Base-by-base conservation (phyloP, 352 stramenopile species). In the Thalassiosira exigua region DNA sequence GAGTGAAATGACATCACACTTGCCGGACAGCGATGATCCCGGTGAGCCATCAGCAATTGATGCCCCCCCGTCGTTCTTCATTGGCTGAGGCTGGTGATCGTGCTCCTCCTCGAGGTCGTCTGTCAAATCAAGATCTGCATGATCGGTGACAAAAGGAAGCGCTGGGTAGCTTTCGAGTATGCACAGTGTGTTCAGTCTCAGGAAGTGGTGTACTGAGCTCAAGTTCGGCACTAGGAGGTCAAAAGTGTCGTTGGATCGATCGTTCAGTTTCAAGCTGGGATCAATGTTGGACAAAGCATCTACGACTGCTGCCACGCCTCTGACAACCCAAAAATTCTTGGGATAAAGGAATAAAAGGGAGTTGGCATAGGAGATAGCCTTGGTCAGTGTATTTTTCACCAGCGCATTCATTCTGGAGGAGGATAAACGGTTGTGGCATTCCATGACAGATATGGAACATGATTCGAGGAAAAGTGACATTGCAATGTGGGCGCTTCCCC, bases 21-120 rank as follows among this genome's bases (percentile, higher is more conserved):
- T 14, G 24, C 87, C 87, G 27, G 56, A 66, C 22, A 85, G 51
- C 17, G 64, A 71, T 0, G 53, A 67, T 33, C 11, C 19, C 50
- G 21, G n/a, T 30, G 64, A 62, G 30, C 27, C 69, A 39, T 61
- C 42, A 12, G 21, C 30, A 56, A 19, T 59, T 62, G 30, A 30
- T 12, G 27, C 39, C 12, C 21, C 42, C 14, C 66, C 51, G 19
- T 78, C 59, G 46, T 30, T n/a, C 44, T 29, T 26, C 14, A 5
- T 41, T 24, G 26, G 17, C 42, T 46, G 46, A 60, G 51, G 69
- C 42, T 30, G 51, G 39, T 69, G 75, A 68, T 62, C 79, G 44
- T 76, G 64, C n/a, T 93, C 89, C 70, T 93, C 90, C 19, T 94
- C 90, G 27, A 94, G 79, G 67, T 94, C 90, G 54, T 87, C 85